Conservation (phyloP, 2,329 filamentous ascomycete genomes). For the Gliomastix tumulicola region DNA sequence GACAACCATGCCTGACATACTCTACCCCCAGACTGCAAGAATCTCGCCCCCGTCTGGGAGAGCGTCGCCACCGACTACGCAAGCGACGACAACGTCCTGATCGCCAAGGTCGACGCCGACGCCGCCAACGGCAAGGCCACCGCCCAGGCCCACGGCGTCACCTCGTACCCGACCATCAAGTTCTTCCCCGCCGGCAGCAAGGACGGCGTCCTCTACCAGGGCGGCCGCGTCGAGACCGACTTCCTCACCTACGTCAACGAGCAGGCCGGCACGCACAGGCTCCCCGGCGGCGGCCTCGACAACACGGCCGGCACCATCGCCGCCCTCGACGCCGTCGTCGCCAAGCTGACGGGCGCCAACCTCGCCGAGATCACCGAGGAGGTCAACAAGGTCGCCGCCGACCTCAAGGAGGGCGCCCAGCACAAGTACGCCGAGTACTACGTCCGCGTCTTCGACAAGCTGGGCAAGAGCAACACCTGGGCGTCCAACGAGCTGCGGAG, state of each 20-base stretch:
- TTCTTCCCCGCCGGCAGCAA: conserved; percentile 86
- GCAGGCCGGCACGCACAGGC: conserved; percentile 81
- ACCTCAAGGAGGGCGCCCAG: conserved; percentile 53
- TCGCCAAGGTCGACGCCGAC: conserved; percentile 96
- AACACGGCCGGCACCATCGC: conserved; percentile 75
- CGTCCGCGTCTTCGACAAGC: conserved; percentile 81
- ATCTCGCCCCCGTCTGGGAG: conserved; percentile 85
- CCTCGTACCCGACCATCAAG: conserved; percentile 94
- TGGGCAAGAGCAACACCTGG: conserved; percentile 69
- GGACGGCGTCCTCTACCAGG: conserved; percentile 63
- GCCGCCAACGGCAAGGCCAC: conserved; percentile 75
- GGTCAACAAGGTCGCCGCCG: conserved; percentile 62
- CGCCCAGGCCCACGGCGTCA: conserved; percentile 68
- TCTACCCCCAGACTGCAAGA: conserved; percentile 80
- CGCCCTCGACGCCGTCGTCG: conserved; percentile 67
- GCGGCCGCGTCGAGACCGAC: conserved; percentile 69
- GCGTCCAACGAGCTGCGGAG: conserved; percentile 80
- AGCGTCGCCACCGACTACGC: conserved; percentile 74
- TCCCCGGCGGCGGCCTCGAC: conserved; percentile 73
- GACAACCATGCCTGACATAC: background rate
- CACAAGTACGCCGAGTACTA: conserved; percentile 91
- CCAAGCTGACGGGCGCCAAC: conserved; percentile 59
- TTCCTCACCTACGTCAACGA: conserved; percentile 80
- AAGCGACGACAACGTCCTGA: conserved; percentile 68
- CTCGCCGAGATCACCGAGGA: conserved; percentile 61